Conservation (phyloP, 108 stramenopile species). For the Aurantiochytrium sp. region DNA sequence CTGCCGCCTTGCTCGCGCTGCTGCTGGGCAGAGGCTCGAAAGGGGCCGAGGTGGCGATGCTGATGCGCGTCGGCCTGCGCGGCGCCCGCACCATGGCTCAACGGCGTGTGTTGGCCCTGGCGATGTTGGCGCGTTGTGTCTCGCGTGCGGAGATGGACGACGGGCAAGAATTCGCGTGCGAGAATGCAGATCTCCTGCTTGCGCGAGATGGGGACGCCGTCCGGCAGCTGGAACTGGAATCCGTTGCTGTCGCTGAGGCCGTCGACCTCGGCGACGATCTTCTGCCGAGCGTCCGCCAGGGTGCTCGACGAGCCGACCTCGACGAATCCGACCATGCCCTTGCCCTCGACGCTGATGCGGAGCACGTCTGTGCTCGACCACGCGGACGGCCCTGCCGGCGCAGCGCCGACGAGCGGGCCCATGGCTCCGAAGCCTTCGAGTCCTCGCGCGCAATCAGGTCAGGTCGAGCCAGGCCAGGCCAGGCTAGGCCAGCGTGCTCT, state of each 20-base stretch:
- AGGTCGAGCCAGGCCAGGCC: no score
- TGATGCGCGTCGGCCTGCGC: no score
- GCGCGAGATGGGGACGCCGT: conserved; percentile 17
- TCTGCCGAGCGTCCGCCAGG: background rate
- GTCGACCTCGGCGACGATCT: background rate
- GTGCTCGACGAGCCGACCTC: background rate
- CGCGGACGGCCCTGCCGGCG: background rate
- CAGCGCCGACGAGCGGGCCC: background rate
- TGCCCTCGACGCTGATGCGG: background rate
- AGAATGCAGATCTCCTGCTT: background rate
- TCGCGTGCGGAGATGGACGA: background rate
- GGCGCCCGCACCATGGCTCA: no score
- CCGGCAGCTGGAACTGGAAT: background rate
- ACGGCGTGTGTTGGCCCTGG: no score
- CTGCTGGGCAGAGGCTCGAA: background rate
- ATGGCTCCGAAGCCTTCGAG: no score
- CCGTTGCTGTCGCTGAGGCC: background rate
- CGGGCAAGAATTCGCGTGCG: background rate
- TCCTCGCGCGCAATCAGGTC: no score
- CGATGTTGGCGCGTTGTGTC: background rate
- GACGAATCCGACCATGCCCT: background rate
- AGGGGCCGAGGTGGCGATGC: no score
- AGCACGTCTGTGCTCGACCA: conserved; percentile 29
- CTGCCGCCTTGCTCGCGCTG: background rate
- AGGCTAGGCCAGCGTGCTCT: no score